Evolutionary conservation across 2,329 filamentous ascomycete species (phyloP).

Genomic region (Aphanocladium album): DNA sequence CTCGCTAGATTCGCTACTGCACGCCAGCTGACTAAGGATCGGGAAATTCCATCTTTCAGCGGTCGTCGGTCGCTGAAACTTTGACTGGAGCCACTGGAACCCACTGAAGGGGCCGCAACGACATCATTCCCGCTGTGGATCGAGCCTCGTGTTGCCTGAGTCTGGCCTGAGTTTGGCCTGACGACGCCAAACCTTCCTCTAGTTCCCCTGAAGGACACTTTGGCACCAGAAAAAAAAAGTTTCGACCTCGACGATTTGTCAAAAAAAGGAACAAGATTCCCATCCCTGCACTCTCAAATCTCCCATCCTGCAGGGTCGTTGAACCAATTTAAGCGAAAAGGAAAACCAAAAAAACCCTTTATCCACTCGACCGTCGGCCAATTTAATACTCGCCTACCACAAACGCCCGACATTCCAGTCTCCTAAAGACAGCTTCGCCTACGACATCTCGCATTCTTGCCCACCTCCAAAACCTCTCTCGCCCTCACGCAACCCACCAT

Average conservation of each 20-base stretch:
- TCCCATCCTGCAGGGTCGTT: not conserved
- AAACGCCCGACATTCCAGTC: slow-evolving; percentile 1
- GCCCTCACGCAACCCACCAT: not conserved
- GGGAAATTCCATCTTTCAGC: no score
- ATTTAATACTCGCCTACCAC: not conserved
- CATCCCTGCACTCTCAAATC: slow-evolving; percentile 4
- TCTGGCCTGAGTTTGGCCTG: not conserved
- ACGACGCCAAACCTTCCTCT: not conserved
- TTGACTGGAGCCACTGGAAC: not conserved
- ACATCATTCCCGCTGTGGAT: slow-evolving; percentile 3
- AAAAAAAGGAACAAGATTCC: not conserved
- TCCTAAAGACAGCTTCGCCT: not conserved
- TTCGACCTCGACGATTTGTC: no score
- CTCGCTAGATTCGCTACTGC: not conserved
- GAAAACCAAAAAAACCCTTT: not conserved
- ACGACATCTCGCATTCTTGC: not conserved
- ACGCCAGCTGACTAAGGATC: slow-evolving; percentile 5
- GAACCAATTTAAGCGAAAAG: not conserved
- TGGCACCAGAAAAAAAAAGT: not conserved
- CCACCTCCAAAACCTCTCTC: no score
- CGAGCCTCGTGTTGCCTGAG: not conserved
- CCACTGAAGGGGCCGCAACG: not conserved
- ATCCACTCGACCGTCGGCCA: not conserved
- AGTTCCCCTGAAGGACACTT: slow-evolving; percentile 3
- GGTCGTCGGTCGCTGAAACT: not conserved